Percentiles rank a stretch among this genome's conserved stretches.
phyloP scores from a whole-genome alignment of 352 stramenopile species.

The Stramenopiles sp. region DNA sequence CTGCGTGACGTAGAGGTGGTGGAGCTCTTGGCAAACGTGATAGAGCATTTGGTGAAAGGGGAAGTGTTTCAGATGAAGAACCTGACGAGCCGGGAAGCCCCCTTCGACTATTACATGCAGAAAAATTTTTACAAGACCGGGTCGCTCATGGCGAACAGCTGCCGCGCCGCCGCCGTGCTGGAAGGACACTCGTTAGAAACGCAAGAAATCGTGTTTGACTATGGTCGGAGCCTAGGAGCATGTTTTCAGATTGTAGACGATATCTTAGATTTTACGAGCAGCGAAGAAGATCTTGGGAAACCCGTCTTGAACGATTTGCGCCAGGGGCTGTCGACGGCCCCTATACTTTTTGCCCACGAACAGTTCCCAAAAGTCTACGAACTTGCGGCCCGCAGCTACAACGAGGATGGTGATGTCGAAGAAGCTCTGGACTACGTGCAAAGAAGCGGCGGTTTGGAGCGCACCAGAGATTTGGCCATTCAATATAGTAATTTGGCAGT shows the following conservation, averaged over 20 bases:
- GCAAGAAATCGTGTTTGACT: conserved; percentile 70
- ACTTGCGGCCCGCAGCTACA: conserved; percentile 70
- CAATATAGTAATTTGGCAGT: conserved; percentile 84
- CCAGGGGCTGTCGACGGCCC: conserved; percentile 80
- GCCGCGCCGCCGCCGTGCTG: conserved; percentile 71
- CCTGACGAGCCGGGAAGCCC: conserved; percentile 21
- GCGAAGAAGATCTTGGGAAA: conserved; percentile 65
- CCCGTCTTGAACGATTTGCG: conserved; percentile 81
- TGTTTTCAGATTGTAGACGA: conserved; percentile 98
- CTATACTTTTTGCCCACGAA: conserved; percentile 82
- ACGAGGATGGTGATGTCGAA: conserved; percentile 36
- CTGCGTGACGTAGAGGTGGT: conserved; percentile 81
- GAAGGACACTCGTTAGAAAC: conserved; percentile 58
- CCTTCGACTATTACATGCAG: conserved; percentile 83
- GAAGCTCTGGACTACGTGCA: conserved; percentile 57
- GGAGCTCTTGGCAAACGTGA: conserved; percentile 90
- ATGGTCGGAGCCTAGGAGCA: conserved; percentile 88
- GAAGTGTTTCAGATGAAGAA: conserved; percentile 98
- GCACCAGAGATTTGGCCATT: conserved; percentile 80
- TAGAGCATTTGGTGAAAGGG: conserved; percentile 94
- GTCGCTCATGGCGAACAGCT: conserved; percentile 94
- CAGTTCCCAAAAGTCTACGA: conserved; percentile 68
- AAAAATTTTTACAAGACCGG: conserved; percentile 99
- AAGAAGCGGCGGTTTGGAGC: conserved; percentile 65
- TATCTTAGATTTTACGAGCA: conserved; percentile 90